A percentile compares a stretch with the other conserved stretches of the same genome.
Evolutionary conservation across 257 asterid species (phyloP).

Genomic region (Salvia splendens): DNA sequence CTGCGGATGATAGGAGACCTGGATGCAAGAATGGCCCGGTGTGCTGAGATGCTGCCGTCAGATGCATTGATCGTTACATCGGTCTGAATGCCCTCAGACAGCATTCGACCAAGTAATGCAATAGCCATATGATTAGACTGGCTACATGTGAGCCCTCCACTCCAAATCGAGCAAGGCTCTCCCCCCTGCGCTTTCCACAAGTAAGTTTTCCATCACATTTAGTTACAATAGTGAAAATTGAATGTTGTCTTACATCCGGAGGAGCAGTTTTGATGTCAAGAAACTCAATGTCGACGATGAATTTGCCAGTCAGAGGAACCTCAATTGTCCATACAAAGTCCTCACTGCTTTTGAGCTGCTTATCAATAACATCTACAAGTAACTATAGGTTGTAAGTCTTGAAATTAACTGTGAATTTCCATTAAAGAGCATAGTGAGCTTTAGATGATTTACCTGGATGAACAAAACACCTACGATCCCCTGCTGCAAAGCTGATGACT

Average conservation of each 20-base stretch:
- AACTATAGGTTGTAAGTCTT: slow-evolving; percentile 7
- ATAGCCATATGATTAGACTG: slow-evolving; percentile 62
- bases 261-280: slow-evolving; percentile 31
- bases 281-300: slow-evolving; percentile 36
- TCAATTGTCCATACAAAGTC: slow-evolving; percentile 28
- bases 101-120: slow-evolving; percentile 68
- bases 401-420: neutral
- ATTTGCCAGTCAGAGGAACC: slow-evolving; percentile 25
- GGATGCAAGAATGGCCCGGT: slow-evolving; percentile 91
- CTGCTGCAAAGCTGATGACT: slow-evolving; percentile 29
- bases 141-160: slow-evolving; percentile 40
- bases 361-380: slow-evolving; percentile 33
- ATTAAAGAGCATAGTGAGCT: neutral
- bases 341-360: slow-evolving; percentile 21
- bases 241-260: slow-evolving; percentile 12
- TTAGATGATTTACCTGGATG: slow-evolving; percentile 33
- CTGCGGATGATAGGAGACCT: slow-evolving; percentile 83
- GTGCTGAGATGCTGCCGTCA: slow-evolving; percentile 73
- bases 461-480: slow-evolving; percentile 29
- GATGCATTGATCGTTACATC: slow-evolving; percentile 72
- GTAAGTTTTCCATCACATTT: slow-evolving; percentile 11
- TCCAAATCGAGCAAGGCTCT: slow-evolving; percentile 75
- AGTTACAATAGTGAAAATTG: too few relatives aligned
- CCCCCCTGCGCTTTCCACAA: slow-evolving; percentile 47
- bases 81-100: slow-evolving; percentile 80